phyloP scores from a whole-genome alignment of 805 yeast species.

The Pichia pseudocactophila region DNA sequence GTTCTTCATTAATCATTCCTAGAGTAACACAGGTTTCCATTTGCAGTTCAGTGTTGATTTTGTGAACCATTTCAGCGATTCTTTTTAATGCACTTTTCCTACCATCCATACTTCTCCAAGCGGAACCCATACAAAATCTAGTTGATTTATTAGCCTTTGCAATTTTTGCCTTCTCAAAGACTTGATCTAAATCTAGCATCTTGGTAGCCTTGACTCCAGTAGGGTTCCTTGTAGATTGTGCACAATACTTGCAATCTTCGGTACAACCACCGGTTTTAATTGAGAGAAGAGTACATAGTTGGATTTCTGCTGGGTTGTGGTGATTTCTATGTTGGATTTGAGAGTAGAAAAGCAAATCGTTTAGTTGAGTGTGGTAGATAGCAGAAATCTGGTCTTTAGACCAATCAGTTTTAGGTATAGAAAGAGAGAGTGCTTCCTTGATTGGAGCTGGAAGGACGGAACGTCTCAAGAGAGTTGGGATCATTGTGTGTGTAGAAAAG shows the following conservation, averaged over 20 bases:
- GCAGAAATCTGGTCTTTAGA: constrained; percentile 48
- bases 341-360: constrained; percentile 51
- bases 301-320: constrained; percentile 64
- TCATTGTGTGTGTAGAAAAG: too few species aligned
- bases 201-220: constrained; percentile 69
- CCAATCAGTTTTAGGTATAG: constrained; percentile 32
- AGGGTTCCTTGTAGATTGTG: constrained; percentile 60
- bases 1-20: constrained; percentile 67
- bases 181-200: constrained; percentile 52
- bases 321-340: constrained; percentile 57
- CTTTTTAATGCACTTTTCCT: constrained; percentile 56
- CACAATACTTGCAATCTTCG: constrained; percentile 76
- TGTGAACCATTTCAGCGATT: constrained; percentile 56
- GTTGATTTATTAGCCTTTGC: constrained; percentile 69
- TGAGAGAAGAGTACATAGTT: constrained; percentile 64
- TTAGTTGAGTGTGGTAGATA: constrained; percentile 57
- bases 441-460: not conserved
- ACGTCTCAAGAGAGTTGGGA: not conserved
- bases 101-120: constrained; percentile 82
- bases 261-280: constrained; percentile 78
- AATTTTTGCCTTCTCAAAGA: constrained; percentile 49
- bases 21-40: constrained; percentile 76
- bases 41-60: constrained; percentile 48
- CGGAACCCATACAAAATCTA: constrained; percentile 79
- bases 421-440: too few species aligned